A percentile compares a stretch with the other conserved stretches of the same genome.
Conservation (phyloP, 2,329 filamentous ascomycete species). For the Cadophora sp. region DNA sequence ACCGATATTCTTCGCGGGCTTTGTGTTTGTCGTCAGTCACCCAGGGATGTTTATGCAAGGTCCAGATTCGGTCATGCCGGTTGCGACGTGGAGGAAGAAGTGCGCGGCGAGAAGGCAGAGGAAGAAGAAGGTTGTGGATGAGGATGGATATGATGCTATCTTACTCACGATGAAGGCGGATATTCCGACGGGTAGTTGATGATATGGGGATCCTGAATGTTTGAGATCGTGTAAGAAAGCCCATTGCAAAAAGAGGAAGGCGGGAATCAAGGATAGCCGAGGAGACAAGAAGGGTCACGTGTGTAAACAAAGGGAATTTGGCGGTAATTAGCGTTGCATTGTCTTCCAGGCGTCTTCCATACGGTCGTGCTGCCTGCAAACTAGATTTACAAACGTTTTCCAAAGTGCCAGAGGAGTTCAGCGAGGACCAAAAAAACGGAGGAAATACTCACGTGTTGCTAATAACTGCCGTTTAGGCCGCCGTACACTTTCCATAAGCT, state of each 20-base stretch:
- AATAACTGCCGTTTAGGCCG: neutral
- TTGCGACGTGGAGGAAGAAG: constrained; percentile 14
- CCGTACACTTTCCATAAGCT: neutral
- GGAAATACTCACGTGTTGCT: neutral
- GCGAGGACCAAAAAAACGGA: too few species aligned
- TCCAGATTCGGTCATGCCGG: constrained; percentile 22
- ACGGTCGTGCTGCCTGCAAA: too few species aligned
- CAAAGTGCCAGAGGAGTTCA: neutral
- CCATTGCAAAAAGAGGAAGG: too few species aligned
- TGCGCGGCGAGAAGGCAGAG: neutral
- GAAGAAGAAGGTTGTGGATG: constrained; percentile 1
- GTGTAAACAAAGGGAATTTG: neutral
- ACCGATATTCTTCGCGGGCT: constrained; percentile 52
- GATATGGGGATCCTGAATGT: neutral
- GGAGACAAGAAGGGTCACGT: neutral
- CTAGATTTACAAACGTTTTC: too few species aligned
- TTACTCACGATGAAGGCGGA: neutral
- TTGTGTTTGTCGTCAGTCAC: constrained; percentile 29
- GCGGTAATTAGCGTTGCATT: neutral
- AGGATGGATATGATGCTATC: constrained; percentile 1
- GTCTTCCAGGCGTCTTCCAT: neutral
- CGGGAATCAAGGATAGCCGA: neutral
- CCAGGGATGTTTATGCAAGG: constrained; percentile 28
- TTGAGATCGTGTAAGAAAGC: too few species aligned
- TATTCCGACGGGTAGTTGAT: neutral